phyloP scores from a whole-genome alignment of 1,139 yeast species.

The Suhomyces chickasaworum region DNA sequence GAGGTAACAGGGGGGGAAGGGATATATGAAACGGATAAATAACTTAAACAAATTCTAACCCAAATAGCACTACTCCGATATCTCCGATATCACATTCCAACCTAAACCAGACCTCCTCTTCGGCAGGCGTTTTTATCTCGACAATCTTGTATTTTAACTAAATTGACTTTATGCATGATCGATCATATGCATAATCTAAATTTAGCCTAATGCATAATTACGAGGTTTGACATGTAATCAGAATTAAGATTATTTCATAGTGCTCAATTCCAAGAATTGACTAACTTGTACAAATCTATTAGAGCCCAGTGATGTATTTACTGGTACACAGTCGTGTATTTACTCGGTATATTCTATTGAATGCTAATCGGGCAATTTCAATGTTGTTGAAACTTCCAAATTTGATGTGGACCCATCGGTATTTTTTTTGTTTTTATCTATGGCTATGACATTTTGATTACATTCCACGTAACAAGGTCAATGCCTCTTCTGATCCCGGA shows the following conservation, averaged over 20 bases:
- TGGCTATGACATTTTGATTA: too few species aligned
- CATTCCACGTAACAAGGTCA: constrained; percentile 8
- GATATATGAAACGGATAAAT: too few species aligned
- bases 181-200: neutral
- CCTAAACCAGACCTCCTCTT: neutral
- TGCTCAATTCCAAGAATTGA: too few species aligned
- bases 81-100: neutral
- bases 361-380: too few species aligned
- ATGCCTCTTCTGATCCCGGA: constrained; percentile 25
- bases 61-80: neutral
- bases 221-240: neutral
- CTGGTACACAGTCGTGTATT: too few species aligned
- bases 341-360: too few species aligned
- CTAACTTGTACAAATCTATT: neutral
- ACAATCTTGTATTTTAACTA: neutral
- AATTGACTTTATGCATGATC: neutral
- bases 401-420: too few species aligned
- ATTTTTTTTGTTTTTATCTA: too few species aligned
- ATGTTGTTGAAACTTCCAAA: too few species aligned
- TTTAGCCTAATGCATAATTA: neutral
- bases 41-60: too few species aligned
- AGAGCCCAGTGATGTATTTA: too few species aligned
- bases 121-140: neutral
- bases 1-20: too few species aligned
- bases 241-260: neutral